Evolutionary conservation across 441 rosid genomes (phyloP).

Genomic region (Iberis amara): DNA sequence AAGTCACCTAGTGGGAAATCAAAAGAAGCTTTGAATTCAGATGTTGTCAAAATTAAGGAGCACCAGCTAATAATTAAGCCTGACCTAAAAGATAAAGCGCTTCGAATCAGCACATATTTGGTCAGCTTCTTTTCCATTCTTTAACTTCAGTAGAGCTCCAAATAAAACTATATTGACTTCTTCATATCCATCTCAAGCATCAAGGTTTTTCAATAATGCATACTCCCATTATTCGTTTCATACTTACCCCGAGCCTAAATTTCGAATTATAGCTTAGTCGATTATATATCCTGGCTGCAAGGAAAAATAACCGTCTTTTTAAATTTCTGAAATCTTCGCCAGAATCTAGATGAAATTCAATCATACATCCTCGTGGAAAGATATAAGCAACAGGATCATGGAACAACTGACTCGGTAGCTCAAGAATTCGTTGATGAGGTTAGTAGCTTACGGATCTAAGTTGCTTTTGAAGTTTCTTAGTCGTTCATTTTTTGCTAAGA

Average conservation of each 20-base stretch:
- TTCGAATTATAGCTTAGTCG: background rate
- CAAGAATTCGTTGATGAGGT: conserved; percentile 65
- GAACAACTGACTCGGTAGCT: conserved; percentile 39
- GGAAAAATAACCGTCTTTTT: background rate
- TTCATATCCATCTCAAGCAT: too few relatives aligned
- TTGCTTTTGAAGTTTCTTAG: background rate
- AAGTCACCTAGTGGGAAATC: conserved; percentile 62
- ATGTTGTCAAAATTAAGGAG: conserved; percentile 47
- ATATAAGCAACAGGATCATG: conserved; percentile 36
- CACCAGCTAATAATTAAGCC: conserved; percentile 54
- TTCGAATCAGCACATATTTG: conserved; percentile 63
- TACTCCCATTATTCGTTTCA: too few relatives aligned
- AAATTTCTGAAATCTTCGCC: conserved; percentile 26
- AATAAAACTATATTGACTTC: too few relatives aligned
- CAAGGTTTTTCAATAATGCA: too few relatives aligned
- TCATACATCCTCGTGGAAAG: conserved; percentile 82
- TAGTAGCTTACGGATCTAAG: conserved; percentile 28
- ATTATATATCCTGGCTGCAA: too few relatives aligned
- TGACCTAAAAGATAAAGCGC: conserved; percentile 59
- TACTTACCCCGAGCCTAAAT: too few relatives aligned
- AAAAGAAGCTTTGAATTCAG: conserved; percentile 65
- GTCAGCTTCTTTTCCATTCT: conserved; percentile 35
- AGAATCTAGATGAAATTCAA: conserved; percentile 93
- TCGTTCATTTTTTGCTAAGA: too few relatives aligned
- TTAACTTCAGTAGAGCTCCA: too few relatives aligned